Conservation (phyloP, 345 rosid genomes). For the Nephelium lappaceum region DNA sequence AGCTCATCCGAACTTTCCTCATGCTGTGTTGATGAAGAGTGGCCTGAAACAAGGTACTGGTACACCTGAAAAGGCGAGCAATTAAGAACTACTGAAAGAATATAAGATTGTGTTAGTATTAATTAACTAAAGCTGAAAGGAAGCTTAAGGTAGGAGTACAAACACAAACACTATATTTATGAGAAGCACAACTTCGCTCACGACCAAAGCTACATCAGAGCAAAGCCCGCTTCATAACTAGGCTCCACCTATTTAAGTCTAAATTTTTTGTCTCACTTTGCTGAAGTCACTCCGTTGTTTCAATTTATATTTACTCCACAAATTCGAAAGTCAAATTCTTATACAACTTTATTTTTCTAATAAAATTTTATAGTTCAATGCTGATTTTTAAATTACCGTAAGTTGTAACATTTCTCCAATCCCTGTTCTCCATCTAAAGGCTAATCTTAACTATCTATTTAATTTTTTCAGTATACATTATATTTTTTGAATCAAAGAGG, state of each 20-base stretch:
- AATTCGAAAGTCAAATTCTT: background rate
- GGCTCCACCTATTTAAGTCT: background rate
- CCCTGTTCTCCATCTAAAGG: background rate
- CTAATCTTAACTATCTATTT: background rate
- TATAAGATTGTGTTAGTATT: background rate
- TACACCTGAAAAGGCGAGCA: conserved; percentile 63
- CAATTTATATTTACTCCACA: background rate
- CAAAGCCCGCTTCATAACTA: background rate
- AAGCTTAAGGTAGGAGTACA: background rate
- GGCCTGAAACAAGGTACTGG: conserved; percentile 68
- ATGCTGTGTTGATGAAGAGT: conserved; percentile 26
- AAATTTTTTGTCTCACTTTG: background rate
- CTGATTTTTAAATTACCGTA: too few species aligned
- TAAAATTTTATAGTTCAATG: background rate
- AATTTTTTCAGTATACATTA: background rate
- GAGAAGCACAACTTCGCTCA: background rate
- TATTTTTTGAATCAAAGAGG: background rate
- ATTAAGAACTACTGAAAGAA: background rate
- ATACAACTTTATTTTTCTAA: background rate
- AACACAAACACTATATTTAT: background rate
- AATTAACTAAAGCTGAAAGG: background rate
- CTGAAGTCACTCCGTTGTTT: background rate
- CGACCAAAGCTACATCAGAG: too few species aligned
- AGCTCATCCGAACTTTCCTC: conserved; percentile 50
- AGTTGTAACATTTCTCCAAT: background rate